Evolutionary conservation across 2,329 filamentous ascomycete species (phyloP).

Genomic region (Xylariales sp.): DNA sequence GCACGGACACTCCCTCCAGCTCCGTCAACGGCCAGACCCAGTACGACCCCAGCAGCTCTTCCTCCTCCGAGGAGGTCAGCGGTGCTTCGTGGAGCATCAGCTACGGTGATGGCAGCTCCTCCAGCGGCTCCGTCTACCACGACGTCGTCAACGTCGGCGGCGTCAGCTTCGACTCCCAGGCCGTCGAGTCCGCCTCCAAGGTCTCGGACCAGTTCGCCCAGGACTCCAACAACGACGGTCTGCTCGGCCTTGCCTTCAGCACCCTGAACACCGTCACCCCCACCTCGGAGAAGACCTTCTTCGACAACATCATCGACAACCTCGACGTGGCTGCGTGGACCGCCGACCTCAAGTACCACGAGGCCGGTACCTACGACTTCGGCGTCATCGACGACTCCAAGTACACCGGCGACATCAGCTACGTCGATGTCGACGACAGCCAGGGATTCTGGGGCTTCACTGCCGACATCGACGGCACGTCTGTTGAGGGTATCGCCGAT

Average conservation of each 20-base stretch:
- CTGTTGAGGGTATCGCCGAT: constrained; percentile 63
- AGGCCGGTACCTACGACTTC: constrained; percentile 53
- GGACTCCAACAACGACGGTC: constrained; percentile 49
- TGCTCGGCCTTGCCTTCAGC: constrained; percentile 52
- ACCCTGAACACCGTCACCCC: constrained; percentile 50
- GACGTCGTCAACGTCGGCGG: constrained; percentile 50
- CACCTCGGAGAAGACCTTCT: constrained; percentile 49
- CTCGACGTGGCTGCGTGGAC: constrained; percentile 49
- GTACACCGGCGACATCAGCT: constrained; percentile 50
- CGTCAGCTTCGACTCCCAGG: constrained; percentile 46
- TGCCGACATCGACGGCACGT: constrained; percentile 43
- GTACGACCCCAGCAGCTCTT: constrained; percentile 47
- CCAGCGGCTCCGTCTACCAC: constrained; percentile 52
- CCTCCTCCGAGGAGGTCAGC: constrained; percentile 43
- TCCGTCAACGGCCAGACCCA: constrained; percentile 45
- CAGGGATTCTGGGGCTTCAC: constrained; percentile 53
- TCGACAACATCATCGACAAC: constrained; percentile 48
- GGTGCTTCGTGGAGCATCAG: constrained; percentile 48
- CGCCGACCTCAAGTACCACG: constrained; percentile 50
- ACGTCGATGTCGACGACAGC: constrained; percentile 49
- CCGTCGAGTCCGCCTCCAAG: constrained; percentile 50
- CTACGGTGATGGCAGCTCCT: constrained; percentile 50
- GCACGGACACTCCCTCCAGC: constrained; percentile 41
- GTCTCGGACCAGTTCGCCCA: constrained; percentile 48
- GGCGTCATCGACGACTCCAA: constrained; percentile 50